Evolutionary conservation across 352 stramenopile genomes (phyloP).

Genomic region (Pythium volutum): DNA sequence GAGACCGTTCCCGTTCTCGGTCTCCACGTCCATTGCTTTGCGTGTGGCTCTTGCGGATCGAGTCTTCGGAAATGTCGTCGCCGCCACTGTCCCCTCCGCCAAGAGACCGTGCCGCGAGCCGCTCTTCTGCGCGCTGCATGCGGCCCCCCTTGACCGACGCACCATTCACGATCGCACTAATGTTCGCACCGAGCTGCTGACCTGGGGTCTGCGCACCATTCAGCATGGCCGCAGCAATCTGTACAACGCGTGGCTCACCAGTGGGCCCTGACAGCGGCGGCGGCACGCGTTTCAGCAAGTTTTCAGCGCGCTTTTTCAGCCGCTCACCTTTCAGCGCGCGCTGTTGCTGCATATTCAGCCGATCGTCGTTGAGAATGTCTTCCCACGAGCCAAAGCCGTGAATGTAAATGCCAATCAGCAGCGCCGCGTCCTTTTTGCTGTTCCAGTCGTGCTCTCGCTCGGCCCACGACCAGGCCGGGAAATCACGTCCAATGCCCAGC

Average conservation of each 20-base stretch:
- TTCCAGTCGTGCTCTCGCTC: slow-evolving; percentile 85
- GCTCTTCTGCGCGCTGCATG: slow-evolving; percentile 65
- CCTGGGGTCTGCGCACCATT: slow-evolving; percentile 35
- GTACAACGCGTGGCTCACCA: slow-evolving; percentile 60
- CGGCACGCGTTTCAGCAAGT: slow-evolving; percentile 71
- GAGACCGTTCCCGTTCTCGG: slow-evolving; percentile 7
- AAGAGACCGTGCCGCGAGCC: slow-evolving; percentile 43
- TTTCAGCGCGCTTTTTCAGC: slow-evolving; percentile 82
- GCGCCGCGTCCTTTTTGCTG: slow-evolving; percentile 67
- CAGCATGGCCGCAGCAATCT: slow-evolving; percentile 44
- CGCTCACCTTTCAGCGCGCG: slow-evolving; percentile 78
- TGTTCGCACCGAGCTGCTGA: slow-evolving; percentile 61
- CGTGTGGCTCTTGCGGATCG: slow-evolving; percentile 36
- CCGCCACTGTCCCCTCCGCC: slow-evolving; percentile 13
- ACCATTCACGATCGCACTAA: slow-evolving; percentile 74
- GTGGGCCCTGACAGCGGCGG: slow-evolving; percentile 39
- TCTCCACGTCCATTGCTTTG: slow-evolving; percentile 14
- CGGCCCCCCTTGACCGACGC: slow-evolving; percentile 39
- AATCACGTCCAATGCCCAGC: slow-evolving; percentile 61
- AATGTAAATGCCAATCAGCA: slow-evolving; percentile 81
- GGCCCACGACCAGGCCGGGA: slow-evolving; percentile 67
- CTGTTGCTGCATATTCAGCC: slow-evolving; percentile 77
- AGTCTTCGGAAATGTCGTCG: slow-evolving; percentile 31
- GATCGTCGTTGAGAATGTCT: slow-evolving; percentile 81
- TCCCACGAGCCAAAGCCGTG: slow-evolving; percentile 86